phyloP scores from a whole-genome alignment of 176 grass and related monocot genomes.

The Lolium rigidum region DNA sequence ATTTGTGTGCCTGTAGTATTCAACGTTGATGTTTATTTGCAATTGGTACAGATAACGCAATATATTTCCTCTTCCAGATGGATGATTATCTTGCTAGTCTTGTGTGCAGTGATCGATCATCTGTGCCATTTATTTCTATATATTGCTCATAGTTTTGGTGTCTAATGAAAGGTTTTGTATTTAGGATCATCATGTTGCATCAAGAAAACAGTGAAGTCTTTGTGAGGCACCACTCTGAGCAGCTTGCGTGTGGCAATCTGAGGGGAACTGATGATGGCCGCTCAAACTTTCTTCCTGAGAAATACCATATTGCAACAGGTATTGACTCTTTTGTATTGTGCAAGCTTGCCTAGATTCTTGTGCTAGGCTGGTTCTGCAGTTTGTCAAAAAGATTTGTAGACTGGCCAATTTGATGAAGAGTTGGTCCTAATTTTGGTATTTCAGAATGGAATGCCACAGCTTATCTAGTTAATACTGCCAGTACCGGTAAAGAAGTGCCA shows the following conservation, averaged over 20 bases:
- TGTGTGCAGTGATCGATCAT: neutral
- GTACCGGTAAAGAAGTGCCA: slow-evolving; percentile 4
- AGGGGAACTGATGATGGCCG: slow-evolving; percentile 43
- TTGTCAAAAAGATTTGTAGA: slow-evolving; percentile 32
- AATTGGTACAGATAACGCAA: neutral
- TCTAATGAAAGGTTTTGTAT: neutral
- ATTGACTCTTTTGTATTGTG: slow-evolving; percentile 20
- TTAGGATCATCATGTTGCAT: slow-evolving; percentile 51
- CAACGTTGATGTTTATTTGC: neutral
- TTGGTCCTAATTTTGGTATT: slow-evolving; percentile 28
- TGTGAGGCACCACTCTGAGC: slow-evolving; percentile 45
- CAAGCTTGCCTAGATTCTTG: slow-evolving; percentile 19
- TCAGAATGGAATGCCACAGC: neutral
- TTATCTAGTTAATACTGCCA: slow-evolving; percentile 18
- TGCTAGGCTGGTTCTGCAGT: slow-evolving; percentile 29
- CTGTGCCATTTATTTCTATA: neutral
- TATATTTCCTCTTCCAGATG: slow-evolving; percentile 7
- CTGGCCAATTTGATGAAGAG: slow-evolving; percentile 22
- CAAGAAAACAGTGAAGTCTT: slow-evolving; percentile 55
- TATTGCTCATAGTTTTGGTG: neutral
- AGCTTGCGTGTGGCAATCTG: slow-evolving; percentile 53
- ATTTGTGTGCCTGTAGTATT: neutral
- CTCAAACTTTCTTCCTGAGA: slow-evolving; percentile 53
- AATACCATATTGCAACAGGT: slow-evolving; percentile 53
- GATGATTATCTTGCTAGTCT: neutral